A percentile compares a stretch with the other conserved stretches of the same genome.
phyloP scores from a whole-genome alignment of 2,329 filamentous ascomycete species.

The Paracoccidioides lutzii region DNA sequence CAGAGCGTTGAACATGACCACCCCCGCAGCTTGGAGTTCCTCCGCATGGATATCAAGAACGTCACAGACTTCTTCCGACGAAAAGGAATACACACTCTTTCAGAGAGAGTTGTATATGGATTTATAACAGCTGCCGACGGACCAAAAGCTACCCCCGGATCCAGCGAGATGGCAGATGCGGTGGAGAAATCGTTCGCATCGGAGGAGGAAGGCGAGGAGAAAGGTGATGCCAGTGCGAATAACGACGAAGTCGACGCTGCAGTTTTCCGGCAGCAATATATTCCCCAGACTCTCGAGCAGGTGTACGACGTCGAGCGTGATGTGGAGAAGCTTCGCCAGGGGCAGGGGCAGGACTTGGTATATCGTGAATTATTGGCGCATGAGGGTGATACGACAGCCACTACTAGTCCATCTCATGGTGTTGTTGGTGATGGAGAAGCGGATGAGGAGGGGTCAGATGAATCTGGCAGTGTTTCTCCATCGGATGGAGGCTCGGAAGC shows the following conservation, averaged over 20 bases:
- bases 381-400: conserved; percentile 33
- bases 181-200: conserved; percentile 56
- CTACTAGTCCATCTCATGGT: conserved; percentile 2
- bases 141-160: conserved; percentile 17
- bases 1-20: conserved; percentile 97
- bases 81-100: conserved; percentile 67
- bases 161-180: conserved; percentile 44
- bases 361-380: conserved; percentile 76
- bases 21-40: conserved; percentile 78
- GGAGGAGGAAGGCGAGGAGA: conserved; percentile 36
- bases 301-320: conserved; percentile 95
- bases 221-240: conserved; percentile 30
- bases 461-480: conserved; percentile 27
- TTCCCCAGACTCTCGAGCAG: conserved; percentile 87
- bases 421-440: conserved; percentile 12
- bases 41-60: conserved; percentile 98
- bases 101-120: conserved; percentile 67
- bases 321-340: conserved; percentile 60
- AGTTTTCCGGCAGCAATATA: conserved; percentile 92
- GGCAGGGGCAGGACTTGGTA: conserved; percentile 62
- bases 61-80: conserved; percentile 82
- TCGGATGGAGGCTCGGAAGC: conserved; percentile 30
- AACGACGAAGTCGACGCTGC: conserved; percentile 66
- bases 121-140: conserved; percentile 60
- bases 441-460: conserved; percentile 22